Percentiles rank a stretch among this genome's conserved stretches.
Evolutionary conservation across 176 grass and related monocot genomes (phyloP).

Genomic region (Aegilops bicornis): DNA sequence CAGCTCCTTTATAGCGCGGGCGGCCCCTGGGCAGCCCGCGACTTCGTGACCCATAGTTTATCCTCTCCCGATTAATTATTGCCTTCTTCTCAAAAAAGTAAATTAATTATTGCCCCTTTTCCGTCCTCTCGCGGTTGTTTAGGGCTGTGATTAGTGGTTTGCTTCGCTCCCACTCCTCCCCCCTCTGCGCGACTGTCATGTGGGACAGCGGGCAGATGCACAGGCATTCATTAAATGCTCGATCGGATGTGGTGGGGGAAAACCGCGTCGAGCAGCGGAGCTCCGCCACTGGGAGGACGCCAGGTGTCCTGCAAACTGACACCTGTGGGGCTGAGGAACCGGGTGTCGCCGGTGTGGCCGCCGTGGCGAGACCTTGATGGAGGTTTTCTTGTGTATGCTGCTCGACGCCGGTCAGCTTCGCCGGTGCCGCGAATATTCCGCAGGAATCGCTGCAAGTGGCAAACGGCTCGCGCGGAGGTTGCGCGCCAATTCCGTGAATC

Average conservation of each 20-base stretch:
- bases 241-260: background rate
- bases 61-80: background rate
- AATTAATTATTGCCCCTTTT: background rate
- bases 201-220: background rate
- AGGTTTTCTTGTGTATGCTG: background rate
- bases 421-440: conserved; percentile 20
- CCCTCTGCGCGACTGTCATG: background rate
- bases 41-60: background rate
- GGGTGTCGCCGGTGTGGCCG: background rate
- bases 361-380: background rate
- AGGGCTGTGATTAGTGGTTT: background rate
- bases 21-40: background rate
- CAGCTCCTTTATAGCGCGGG: conserved; percentile 47
- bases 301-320: background rate
- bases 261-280: rapidly evolving
- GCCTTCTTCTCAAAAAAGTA: no score
- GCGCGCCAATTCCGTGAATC: background rate
- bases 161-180: conserved; percentile 28
- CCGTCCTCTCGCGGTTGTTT: background rate
- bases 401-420: background rate
- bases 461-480: background rate
- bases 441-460: background rate
- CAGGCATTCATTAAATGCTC: background rate
- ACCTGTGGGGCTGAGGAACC: background rate
- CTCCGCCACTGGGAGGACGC: background rate